Conservation (phyloP, 768 basidiomycete species). For the Mycena galericulata region DNA sequence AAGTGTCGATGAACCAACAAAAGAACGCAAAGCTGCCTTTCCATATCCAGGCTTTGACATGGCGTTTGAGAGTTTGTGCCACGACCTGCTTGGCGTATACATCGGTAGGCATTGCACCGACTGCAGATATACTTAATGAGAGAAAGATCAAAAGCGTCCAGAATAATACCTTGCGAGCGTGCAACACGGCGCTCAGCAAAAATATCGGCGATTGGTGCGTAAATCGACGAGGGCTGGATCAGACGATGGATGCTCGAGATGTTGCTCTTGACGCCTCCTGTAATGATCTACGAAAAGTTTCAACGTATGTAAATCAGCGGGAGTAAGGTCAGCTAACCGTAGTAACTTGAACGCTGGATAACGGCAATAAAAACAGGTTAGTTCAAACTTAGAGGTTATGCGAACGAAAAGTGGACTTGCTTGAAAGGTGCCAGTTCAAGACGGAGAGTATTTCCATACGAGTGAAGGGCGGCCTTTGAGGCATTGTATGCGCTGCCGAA, state of each 20-base stretch:
- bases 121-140: conserved; percentile 2
- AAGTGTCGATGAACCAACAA: conserved; percentile 37
- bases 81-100: conserved; percentile 35
- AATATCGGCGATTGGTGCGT: conserved; percentile 34
- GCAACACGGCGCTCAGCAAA: conserved; percentile 24
- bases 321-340: not conserved
- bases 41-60: conserved; percentile 36
- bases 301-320: not conserved
- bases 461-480: conserved; percentile 48
- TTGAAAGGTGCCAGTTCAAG: conserved; percentile 50
- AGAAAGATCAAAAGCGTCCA: not conserved
- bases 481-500: conserved; percentile 46
- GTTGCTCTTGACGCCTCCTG: conserved; percentile 39
- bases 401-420: conserved; percentile 13
- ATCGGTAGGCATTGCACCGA: conserved; percentile 31
- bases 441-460: conserved; percentile 46
- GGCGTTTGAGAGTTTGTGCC: conserved; percentile 31
- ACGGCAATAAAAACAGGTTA: not conserved
- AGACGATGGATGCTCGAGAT: conserved; percentile 9
- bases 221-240: conserved; percentile 35
- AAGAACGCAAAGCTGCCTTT: conserved; percentile 25
- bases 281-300: conserved; percentile 25
- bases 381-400: too few relatives aligned
- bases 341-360: conserved; percentile 13
- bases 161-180: conserved; percentile 29